phyloP scores from a whole-genome alignment of 2,329 filamentous ascomycete species.

The Penicillium sp. region DNA sequence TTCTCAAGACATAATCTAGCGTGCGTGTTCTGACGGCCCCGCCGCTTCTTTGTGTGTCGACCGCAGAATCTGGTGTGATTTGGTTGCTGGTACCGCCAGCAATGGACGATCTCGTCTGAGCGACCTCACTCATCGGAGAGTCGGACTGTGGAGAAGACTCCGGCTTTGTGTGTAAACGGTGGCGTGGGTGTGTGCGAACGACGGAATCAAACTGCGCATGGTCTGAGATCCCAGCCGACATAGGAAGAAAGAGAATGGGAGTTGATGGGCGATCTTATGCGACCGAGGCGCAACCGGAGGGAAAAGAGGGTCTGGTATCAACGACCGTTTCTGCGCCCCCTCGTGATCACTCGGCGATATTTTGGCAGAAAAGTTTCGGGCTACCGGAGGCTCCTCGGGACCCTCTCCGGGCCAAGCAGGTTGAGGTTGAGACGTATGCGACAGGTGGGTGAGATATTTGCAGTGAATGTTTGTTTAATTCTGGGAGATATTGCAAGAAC shows the following conservation, averaged over 20 bases:
- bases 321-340: slow-evolving; percentile 13
- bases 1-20: slow-evolving; percentile 80
- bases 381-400: slow-evolving; percentile 30
- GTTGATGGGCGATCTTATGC: slow-evolving; percentile 9
- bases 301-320: slow-evolving; percentile 22
- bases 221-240: slow-evolving; percentile 30
- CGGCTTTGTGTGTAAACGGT: slow-evolving; percentile 13
- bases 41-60: slow-evolving; percentile 19
- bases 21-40: slow-evolving; percentile 56
- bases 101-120: slow-evolving; percentile 27
- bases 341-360: slow-evolving; percentile 30
- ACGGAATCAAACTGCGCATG: slow-evolving; percentile 31
- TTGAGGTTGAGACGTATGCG: background rate
- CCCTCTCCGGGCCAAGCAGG: background rate
- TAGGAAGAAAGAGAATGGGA: slow-evolving; percentile 15
- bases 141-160: slow-evolving; percentile 21
- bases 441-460: background rate
- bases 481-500: background rate
- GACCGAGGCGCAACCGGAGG: slow-evolving; percentile 18
- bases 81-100: slow-evolving; percentile 19
- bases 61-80: slow-evolving; percentile 14
- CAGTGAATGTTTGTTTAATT: background rate
- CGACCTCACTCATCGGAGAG: slow-evolving; percentile 35
- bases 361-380: slow-evolving; percentile 27
- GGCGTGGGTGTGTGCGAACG: slow-evolving; percentile 9